These are phyloP conservation scores for Microstegium vimineum DNA, from an alignment of 176 grass and related monocot genomes.

Conservation along the genomic window DNA sequence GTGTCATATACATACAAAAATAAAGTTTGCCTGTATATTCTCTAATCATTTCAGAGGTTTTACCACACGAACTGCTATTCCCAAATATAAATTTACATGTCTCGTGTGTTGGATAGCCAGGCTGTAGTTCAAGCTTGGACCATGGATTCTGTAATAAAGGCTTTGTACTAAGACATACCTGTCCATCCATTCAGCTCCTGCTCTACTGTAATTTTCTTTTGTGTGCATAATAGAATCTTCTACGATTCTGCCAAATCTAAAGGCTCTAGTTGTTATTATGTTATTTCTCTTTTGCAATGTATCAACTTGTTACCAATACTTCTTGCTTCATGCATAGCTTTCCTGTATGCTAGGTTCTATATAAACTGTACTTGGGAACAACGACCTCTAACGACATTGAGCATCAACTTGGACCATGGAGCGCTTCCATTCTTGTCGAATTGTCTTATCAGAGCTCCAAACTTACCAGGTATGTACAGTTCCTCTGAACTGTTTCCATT, in stretches of 20 bases:
- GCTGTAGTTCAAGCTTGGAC: not conserved
- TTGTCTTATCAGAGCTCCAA: not conserved
- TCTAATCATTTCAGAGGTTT: slow-evolving; percentile 19
- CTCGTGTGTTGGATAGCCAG: not conserved
- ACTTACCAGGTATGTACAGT: not conserved
- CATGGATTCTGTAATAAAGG: slow-evolving; percentile 4
- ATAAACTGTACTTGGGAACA: slow-evolving; percentile 1
- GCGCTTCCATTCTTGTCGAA: not conserved
- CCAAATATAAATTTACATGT: not conserved
- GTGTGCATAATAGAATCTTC: slow-evolving; percentile 1
- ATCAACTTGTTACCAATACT: slow-evolving; percentile 19
- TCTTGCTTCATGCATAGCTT: not conserved
- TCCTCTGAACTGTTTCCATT: slow-evolving; percentile 9
- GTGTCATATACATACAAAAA: slow-evolving; percentile 4
- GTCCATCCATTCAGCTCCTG: slow-evolving; percentile 11
- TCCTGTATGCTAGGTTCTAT: not conserved
- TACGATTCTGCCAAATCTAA: not conserved
- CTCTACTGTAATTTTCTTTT: not conserved
- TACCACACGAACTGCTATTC: not conserved
- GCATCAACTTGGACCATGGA: not conserved
- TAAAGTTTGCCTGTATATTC: slow-evolving; percentile 25
- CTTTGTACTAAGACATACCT: not conserved
- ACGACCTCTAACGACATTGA: not conserved
- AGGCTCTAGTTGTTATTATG: not conserved
- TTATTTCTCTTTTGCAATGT: not conserved